Conservation (phyloP, 129 eudicot genomes). For the Flaveria brownii region DNA sequence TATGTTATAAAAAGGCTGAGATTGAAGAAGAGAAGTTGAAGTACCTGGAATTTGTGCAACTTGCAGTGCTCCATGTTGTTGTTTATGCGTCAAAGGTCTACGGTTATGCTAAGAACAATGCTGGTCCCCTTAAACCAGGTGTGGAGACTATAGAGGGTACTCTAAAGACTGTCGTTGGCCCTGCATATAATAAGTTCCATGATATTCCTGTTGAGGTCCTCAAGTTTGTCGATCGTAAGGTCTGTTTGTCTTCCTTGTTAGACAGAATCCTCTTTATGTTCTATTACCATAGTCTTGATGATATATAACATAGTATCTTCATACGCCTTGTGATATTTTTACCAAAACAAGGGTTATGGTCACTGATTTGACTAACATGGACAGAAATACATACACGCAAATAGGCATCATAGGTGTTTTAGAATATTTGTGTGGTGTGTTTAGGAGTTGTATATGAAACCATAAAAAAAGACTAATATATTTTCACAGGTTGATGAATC, state of each 20-base stretch:
- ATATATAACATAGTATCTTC: too few relatives aligned
- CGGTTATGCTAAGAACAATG: constrained; percentile 71
- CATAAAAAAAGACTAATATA: neutral
- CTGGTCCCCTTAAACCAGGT: constrained; percentile 84
- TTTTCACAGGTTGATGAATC: constrained; percentile 71
- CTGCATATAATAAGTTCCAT: constrained; percentile 73
- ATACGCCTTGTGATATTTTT: too few relatives aligned
- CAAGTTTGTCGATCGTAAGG: constrained; percentile 88
- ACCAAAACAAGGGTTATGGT: neutral
- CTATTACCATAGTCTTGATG: too few relatives aligned
- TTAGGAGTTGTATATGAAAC: neutral
- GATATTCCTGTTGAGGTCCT: constrained; percentile 76
- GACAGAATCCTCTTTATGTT: neutral
- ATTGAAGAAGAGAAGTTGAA: constrained; percentile 63
- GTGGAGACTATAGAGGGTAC: constrained; percentile 77
- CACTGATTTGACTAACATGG: neutral
- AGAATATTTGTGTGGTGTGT: neutral
- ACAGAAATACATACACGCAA: neutral
- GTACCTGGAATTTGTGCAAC: constrained; percentile 79
- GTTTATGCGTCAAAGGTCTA: constrained; percentile 58
- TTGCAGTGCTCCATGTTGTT: constrained; percentile 51
- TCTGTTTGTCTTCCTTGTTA: constrained; percentile 19
- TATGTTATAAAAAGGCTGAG: constrained; percentile 30
- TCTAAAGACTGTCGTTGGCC: constrained; percentile 72
- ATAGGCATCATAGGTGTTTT: neutral